Conservation (phyloP, 2,329 filamentous ascomycete species). For the Thermoascus crustaceus region DNA sequence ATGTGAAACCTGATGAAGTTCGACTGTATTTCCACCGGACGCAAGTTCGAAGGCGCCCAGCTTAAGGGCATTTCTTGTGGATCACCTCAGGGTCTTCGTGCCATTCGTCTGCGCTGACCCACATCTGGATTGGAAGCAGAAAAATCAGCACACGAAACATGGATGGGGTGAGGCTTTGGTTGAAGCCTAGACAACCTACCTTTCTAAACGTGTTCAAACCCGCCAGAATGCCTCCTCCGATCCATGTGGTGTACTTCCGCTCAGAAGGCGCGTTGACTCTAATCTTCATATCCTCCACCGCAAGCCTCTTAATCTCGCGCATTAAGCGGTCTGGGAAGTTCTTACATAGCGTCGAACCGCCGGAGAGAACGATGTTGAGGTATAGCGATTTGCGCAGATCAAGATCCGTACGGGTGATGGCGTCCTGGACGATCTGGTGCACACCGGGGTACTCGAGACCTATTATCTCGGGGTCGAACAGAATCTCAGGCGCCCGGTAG, state of each 20-base stretch:
- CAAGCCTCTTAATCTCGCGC: slow-evolving; percentile 83
- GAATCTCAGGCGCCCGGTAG: slow-evolving; percentile 91
- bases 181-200: no score
- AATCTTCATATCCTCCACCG: slow-evolving; percentile 98
- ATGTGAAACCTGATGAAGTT: not conserved
- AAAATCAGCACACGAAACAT: slow-evolving; percentile 3
- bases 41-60: not conserved
- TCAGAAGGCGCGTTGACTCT: slow-evolving; percentile 98
- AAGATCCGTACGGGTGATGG: slow-evolving; percentile 90
- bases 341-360: slow-evolving; percentile 91
- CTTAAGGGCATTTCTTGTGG: slow-evolving; percentile 88
- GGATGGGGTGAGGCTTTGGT: no score
- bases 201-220: slow-evolving; percentile 97
- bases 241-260: slow-evolving; percentile 98
- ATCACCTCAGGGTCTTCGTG: slow-evolving; percentile 99
- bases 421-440: slow-evolving; percentile 95
- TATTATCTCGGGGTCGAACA: slow-evolving; percentile 96
- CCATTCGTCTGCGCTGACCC: slow-evolving; percentile 99
- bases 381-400: slow-evolving; percentile 91
- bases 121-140: slow-evolving; percentile 61
- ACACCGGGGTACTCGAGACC: slow-evolving; percentile 94
- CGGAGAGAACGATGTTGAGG: slow-evolving; percentile 93
- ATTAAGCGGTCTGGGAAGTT: slow-evolving; percentile 91
- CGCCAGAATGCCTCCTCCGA: slow-evolving; percentile 92
- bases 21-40: not conserved